Evolutionary conservation across 768 basidiomycete genomes (phyloP).

Genomic region (Royoungia palumana): DNA sequence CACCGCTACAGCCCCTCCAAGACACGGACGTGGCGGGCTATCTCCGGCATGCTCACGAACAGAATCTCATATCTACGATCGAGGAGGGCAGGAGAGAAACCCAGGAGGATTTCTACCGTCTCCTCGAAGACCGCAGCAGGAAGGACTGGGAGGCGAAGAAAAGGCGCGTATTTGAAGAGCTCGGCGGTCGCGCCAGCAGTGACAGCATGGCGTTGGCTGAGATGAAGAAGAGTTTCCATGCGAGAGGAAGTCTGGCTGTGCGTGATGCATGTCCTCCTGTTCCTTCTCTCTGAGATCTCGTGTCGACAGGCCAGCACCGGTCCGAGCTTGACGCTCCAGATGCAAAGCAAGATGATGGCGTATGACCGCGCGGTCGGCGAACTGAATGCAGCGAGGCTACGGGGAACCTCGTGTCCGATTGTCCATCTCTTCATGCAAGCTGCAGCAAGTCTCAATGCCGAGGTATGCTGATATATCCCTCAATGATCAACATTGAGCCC

Average conservation of each 20-base stretch:
- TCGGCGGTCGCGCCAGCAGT: constrained; percentile 63
- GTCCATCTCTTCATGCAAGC: constrained; percentile 70
- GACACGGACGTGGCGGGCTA: constrained; percentile 95
- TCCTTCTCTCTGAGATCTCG: constrained; percentile 4
- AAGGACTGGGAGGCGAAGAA: constrained; percentile 91
- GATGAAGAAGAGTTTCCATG: constrained; percentile 59
- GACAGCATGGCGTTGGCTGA: constrained; percentile 56
- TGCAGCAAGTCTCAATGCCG: constrained; percentile 53
- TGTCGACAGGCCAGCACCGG: constrained; percentile 38
- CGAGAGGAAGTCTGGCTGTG: constrained; percentile 54
- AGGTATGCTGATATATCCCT: constrained; percentile 36
- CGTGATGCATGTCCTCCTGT: constrained; percentile 20
- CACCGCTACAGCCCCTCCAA: constrained; percentile 86
- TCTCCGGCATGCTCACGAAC: constrained; percentile 91
- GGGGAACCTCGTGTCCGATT: constrained; percentile 72
- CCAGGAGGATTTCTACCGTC: constrained; percentile 78
- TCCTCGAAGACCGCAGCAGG: constrained; percentile 69
- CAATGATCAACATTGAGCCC: constrained; percentile 3
- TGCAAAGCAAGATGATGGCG: constrained; percentile 95
- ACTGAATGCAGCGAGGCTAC: constrained; percentile 69
- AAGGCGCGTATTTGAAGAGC: constrained; percentile 84
- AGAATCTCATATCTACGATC: constrained; percentile 90
- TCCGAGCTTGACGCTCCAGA: constrained; percentile 65
- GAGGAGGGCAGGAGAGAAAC: constrained; percentile 87
- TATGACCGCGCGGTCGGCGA: constrained; percentile 83